These are phyloP conservation scores for Trichoderma sp. DNA, from an alignment of 2,329 filamentous ascomycete genomes.

Conservation along the genomic window DNA sequence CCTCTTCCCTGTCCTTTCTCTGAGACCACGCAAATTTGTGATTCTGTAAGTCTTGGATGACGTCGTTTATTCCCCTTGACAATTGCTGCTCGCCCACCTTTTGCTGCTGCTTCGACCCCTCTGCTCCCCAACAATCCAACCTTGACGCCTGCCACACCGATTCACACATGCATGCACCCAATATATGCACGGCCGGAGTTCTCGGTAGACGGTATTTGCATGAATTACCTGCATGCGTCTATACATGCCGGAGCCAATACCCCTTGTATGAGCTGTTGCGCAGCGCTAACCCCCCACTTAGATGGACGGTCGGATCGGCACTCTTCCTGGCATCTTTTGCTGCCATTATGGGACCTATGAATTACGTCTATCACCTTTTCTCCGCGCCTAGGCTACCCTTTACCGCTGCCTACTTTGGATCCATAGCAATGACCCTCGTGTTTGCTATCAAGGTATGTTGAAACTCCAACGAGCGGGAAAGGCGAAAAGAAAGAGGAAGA, in stretches of 20 bases:
- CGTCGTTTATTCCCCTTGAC: constrained; percentile 29
- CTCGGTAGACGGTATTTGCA: constrained; percentile 19
- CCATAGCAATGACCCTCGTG: constrained; percentile 85
- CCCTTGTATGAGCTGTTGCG: neutral
- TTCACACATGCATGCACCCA: constrained; percentile 21
- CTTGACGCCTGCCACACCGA: constrained; percentile 21
- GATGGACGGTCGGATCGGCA: constrained; percentile 91
- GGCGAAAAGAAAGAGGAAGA: neutral
- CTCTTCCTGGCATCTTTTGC: constrained; percentile 93
- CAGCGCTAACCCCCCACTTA: constrained; percentile 48
- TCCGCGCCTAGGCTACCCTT: constrained; percentile 88
- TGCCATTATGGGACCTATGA: constrained; percentile 87
- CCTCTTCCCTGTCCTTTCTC: constrained; percentile 79
- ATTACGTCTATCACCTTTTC: constrained; percentile 81
- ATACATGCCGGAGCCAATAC: constrained; percentile 19
- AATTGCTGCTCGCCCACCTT: constrained; percentile 19
- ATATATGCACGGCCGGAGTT: constrained; percentile 23
- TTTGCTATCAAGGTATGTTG: constrained; percentile 87
- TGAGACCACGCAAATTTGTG: constrained; percentile 90
- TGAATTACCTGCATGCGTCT: constrained; percentile 19
- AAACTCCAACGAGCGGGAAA: neutral
- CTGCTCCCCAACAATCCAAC: constrained; percentile 17
- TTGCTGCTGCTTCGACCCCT: constrained; percentile 2
- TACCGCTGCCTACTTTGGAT: constrained; percentile 92
- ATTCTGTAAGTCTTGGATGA: constrained; percentile 76